Evolutionary conservation across 2,329 filamentous ascomycete species (phyloP).

Genomic region (Fusarium nisikadoi): DNA sequence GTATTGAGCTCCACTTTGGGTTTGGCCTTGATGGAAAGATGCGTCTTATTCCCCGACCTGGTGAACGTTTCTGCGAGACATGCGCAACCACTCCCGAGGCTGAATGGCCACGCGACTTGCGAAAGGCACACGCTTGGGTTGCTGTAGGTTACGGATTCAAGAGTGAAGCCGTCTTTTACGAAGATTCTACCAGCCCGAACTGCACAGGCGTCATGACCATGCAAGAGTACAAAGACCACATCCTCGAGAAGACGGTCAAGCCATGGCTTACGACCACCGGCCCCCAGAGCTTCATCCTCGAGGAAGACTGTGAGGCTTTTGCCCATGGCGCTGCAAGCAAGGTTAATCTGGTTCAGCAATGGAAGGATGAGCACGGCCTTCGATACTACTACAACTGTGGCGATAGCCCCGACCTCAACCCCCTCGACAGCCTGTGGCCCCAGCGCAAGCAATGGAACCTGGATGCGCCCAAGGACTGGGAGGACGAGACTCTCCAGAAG

Average conservation of each 20-base stretch:
- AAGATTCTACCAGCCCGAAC: slow-evolving; percentile 50
- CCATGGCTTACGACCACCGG: slow-evolving; percentile 45
- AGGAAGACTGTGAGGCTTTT: slow-evolving; percentile 51
- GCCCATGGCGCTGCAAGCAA: slow-evolving; percentile 52
- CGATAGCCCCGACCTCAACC: slow-evolving; percentile 52
- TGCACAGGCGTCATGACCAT: slow-evolving; percentile 47
- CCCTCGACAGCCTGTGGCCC: slow-evolving; percentile 51
- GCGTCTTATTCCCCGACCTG: slow-evolving; percentile 49
- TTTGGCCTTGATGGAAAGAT: slow-evolving; percentile 52
- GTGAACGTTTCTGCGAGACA: slow-evolving; percentile 48
- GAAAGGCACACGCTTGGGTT: slow-evolving; percentile 50
- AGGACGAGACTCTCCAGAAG: slow-evolving; percentile 47
- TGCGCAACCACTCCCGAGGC: slow-evolving; percentile 43
- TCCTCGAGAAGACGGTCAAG: slow-evolving; percentile 50
- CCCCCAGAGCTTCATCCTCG: slow-evolving; percentile 45
- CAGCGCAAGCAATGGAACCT: slow-evolving; percentile 49
- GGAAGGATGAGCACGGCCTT: slow-evolving; percentile 50
- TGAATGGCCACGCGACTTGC: slow-evolving; percentile 49
- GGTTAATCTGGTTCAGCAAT: slow-evolving; percentile 49
- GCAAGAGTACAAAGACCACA: slow-evolving; percentile 49
- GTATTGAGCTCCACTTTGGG: slow-evolving; percentile 52
- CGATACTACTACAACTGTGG: slow-evolving; percentile 50
- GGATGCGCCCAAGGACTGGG: slow-evolving; percentile 47
- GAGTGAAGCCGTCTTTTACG: slow-evolving; percentile 53
- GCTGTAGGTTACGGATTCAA: slow-evolving; percentile 52